These are phyloP conservation scores for Cyberlindnera japonica DNA, from an alignment of 805 yeast species.

Conservation along the genomic window DNA sequence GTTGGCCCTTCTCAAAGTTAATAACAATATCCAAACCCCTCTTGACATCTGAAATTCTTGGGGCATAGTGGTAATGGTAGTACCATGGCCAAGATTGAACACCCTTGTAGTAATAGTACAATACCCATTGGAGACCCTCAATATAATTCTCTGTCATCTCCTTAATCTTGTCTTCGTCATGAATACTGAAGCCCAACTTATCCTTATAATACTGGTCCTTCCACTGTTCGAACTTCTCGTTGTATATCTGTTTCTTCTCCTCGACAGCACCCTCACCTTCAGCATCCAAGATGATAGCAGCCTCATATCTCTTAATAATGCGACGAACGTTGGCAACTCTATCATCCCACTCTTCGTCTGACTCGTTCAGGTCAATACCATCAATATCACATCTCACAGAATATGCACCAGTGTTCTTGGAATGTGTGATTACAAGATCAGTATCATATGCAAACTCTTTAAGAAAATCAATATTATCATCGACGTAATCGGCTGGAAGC, in stretches of 20 bases:
- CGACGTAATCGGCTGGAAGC: conserved; percentile 40
- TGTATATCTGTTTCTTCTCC: conserved; percentile 59
- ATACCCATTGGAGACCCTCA: conserved; percentile 96
- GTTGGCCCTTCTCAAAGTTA: conserved; percentile 64
- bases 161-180: conserved; percentile 55
- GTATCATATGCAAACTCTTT: conserved; percentile 62
- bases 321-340: conserved; percentile 50
- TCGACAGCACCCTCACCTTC: conserved; percentile 52
- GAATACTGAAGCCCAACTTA: conserved; percentile 64
- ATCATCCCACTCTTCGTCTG: conserved; percentile 58
- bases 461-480: conserved; percentile 53
- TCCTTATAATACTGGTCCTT: conserved; percentile 79
- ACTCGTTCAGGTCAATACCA: conserved; percentile 65
- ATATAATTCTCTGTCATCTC: conserved; percentile 75
- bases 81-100: conserved; percentile 97
- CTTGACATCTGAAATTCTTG: conserved; percentile 84
- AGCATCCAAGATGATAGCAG: conserved; percentile 49
- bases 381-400: conserved; percentile 65
- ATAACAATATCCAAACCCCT: conserved; percentile 65
- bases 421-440: conserved; percentile 64
- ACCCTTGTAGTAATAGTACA: conserved; percentile 85
- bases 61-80: conserved; percentile 85
- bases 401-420: conserved; percentile 51
- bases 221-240: conserved; percentile 74
- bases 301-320: conserved; percentile 59